Conservation (phyloP, 768 basidiomycete species). For the Calocera cornea region DNA sequence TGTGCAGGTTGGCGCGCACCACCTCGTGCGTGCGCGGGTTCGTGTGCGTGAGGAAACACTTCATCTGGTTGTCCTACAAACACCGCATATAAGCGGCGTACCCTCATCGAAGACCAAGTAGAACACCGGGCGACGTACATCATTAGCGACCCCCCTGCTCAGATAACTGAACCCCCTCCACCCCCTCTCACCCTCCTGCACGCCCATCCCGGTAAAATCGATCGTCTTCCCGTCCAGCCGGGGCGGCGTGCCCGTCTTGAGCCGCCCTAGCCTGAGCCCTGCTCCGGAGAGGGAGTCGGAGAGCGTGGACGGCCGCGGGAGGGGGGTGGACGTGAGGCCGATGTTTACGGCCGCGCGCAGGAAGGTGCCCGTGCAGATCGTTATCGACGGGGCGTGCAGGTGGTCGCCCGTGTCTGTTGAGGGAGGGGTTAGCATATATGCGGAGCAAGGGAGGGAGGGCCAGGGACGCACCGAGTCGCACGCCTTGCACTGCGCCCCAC, state of each 20-base stretch:
- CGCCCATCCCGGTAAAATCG: constrained; percentile 44
- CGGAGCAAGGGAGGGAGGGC: background rate
- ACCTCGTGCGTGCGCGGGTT: constrained; percentile 59
- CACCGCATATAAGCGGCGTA: background rate
- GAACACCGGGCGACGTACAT: constrained; percentile 29
- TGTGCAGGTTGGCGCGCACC: constrained; percentile 60
- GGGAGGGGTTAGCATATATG: background rate
- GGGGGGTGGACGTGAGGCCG: constrained; percentile 44
- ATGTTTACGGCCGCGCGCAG: constrained; percentile 39
- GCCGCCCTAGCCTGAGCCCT: constrained; percentile 67
- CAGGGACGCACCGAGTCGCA: constrained; percentile 42
- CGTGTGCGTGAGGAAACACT: constrained; percentile 60
- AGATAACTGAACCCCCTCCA: constrained; percentile 69
- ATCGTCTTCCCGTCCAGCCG: constrained; percentile 59
- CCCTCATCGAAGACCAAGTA: too few relatives aligned
- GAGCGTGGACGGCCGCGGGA: constrained; percentile 45
- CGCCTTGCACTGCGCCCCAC: constrained; percentile 37
- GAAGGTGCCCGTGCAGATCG: background rate
- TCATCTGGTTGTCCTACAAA: constrained; percentile 52
- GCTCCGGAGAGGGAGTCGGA: constrained; percentile 60
- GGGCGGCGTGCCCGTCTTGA: constrained; percentile 76
- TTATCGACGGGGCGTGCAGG: constrained; percentile 6
- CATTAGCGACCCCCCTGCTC: constrained; percentile 53
- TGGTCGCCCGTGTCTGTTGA: background rate
- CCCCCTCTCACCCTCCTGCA: constrained; percentile 51